Conservation (phyloP, 1,139 yeast species). For the Hyphopichia buzzinii region DNA sequence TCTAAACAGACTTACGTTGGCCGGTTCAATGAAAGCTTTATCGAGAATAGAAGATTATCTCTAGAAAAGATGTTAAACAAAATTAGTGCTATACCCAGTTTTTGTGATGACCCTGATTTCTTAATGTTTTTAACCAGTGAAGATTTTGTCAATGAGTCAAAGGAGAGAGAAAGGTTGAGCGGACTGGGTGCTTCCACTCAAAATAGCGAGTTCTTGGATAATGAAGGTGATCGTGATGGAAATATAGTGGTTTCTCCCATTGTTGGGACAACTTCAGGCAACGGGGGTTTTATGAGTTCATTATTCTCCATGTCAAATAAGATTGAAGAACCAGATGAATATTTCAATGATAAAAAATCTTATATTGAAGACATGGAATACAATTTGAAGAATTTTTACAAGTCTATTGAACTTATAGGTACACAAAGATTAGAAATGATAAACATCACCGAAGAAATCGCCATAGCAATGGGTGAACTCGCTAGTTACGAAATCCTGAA, state of each 20-base stretch:
- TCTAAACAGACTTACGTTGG: constrained; percentile 88
- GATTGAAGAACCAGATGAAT: constrained; percentile 76
- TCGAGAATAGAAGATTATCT: constrained; percentile 83
- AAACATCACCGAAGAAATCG: constrained; percentile 37
- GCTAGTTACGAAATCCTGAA: constrained; percentile 76
- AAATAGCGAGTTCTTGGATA: constrained; percentile 41
- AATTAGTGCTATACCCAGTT: constrained; percentile 52
- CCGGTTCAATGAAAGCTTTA: constrained; percentile 80
- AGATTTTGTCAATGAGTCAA: constrained; percentile 63
- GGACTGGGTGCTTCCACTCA: constrained; percentile 53
- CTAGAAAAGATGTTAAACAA: constrained; percentile 82
- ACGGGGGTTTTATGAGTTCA: constrained; percentile 55
- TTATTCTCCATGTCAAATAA: constrained; percentile 58
- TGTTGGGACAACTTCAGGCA: constrained; percentile 15
- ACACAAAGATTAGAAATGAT: constrained; percentile 75
- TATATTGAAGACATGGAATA: constrained; percentile 72
- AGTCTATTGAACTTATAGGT: constrained; percentile 72
- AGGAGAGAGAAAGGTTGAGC: constrained; percentile 57
- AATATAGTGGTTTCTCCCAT: constrained; percentile 26
- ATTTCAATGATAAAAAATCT: constrained; percentile 65
- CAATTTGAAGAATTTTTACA: constrained; percentile 67
- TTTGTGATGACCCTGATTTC: constrained; percentile 75
- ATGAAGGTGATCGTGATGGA: constrained; percentile 19
- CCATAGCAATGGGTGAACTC: constrained; percentile 66
- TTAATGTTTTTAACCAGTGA: constrained; percentile 74